Evolutionary conservation across 495 filamentous ascomycete genomes (phyloP).

Genomic region (Poronia punctata): DNA sequence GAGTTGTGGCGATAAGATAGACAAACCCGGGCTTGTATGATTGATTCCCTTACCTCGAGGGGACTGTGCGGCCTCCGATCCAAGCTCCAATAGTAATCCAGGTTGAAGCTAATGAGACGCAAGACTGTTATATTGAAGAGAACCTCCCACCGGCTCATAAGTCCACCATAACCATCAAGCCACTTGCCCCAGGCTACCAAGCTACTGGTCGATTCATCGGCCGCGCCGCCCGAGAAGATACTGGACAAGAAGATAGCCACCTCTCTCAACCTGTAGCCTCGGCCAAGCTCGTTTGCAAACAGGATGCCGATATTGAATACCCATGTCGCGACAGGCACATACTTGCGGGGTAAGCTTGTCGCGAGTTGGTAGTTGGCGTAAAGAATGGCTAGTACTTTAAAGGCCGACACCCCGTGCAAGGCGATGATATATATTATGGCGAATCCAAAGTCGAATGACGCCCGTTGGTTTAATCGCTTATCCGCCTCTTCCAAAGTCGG

Average conservation of each 20-base stretch:
- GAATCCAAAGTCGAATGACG: constrained; percentile 78
- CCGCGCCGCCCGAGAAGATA: constrained; percentile 18
- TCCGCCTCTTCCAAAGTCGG: constrained; percentile 50
- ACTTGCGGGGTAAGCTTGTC: constrained; percentile 56
- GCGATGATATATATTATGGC: constrained; percentile 67
- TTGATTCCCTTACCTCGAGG: constrained; percentile 68
- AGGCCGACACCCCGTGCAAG: constrained; percentile 76
- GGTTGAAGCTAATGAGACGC: constrained; percentile 89
- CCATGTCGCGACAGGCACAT: constrained; percentile 77
- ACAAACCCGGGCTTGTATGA: not conserved
- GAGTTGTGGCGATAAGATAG: constrained; percentile 21
- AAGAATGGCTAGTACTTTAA: constrained; percentile 77
- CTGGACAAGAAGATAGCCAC: constrained; percentile 50
- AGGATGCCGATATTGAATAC: constrained; percentile 80
- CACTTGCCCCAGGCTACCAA: constrained; percentile 53
- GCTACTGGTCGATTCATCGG: constrained; percentile 26
- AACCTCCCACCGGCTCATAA: constrained; percentile 86
- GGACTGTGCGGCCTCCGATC: constrained; percentile 57
- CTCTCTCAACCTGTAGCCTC: constrained; percentile 64
- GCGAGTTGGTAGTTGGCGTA: constrained; percentile 75
- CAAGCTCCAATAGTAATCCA: constrained; percentile 93
- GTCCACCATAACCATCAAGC: constrained; percentile 70
- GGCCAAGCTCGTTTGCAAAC: constrained; percentile 81
- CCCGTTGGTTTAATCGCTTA: constrained; percentile 64
- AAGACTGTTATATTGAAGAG: constrained; percentile 96